These are phyloP conservation scores for Alloascoidea hylecoeti DNA, from an alignment of 805 yeast species.

Conservation along the genomic window DNA sequence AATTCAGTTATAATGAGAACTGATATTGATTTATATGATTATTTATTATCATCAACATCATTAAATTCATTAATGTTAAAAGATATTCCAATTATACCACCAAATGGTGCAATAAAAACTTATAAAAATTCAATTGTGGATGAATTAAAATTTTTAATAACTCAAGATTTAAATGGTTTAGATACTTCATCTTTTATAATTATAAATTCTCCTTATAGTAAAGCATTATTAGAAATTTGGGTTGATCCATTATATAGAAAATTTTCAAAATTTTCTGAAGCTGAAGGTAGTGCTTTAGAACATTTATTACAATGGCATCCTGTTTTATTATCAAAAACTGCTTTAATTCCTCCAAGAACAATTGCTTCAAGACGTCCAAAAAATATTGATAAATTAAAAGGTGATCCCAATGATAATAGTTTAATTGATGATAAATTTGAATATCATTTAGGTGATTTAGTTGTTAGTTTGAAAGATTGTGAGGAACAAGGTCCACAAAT, in stretches of 20 bases:
- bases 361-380: background rate
- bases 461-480: background rate
- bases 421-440: background rate
- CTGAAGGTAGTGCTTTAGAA: constrained; percentile 44
- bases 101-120: constrained; percentile 53
- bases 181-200: constrained; percentile 63
- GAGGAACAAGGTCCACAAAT: background rate
- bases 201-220: constrained; percentile 48
- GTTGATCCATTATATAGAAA: constrained; percentile 54
- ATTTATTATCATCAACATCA: constrained; percentile 44
- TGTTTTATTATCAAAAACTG: constrained; percentile 52
- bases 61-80: constrained; percentile 50
- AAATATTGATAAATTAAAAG: background rate
- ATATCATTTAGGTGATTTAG: background rate
- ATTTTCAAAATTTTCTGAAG: constrained; percentile 41
- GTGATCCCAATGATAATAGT: no score
- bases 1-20: constrained; percentile 66
- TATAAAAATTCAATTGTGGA: constrained; percentile 44
- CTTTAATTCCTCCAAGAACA: constrained; percentile 52
- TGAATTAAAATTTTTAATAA: constrained; percentile 41
- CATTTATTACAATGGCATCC: constrained; percentile 96
- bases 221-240: constrained; percentile 69
- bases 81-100: constrained; percentile 63
- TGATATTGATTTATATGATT: constrained; percentile 41
- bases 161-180: constrained; percentile 54